Evolutionary conservation across 202 grass and related monocot genomes (phyloP).

Genomic region (Zoysia matrella): DNA sequence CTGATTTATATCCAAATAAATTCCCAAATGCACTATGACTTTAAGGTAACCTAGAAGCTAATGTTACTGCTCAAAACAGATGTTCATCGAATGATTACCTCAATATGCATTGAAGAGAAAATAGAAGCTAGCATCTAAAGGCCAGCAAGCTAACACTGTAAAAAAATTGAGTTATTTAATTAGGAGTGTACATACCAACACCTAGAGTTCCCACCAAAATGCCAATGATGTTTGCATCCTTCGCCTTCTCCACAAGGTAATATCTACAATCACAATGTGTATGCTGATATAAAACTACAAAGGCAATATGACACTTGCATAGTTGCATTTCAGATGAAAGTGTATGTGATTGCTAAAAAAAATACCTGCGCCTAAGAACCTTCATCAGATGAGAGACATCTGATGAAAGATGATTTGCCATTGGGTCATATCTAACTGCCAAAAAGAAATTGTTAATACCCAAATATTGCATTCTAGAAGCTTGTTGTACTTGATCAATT

Average conservation of each 20-base stretch:
- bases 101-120: slow-evolving; percentile 1
- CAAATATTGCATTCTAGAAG: slow-evolving; percentile 34
- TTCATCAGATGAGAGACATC: slow-evolving; percentile 76
- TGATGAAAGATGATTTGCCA: slow-evolving; percentile 62
- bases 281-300: slow-evolving; percentile 30
- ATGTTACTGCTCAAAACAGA: neutral
- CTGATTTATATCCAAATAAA: neutral
- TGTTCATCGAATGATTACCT: neutral
- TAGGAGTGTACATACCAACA: slow-evolving; percentile 68
- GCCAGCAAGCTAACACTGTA: neutral
- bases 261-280: slow-evolving; percentile 62
- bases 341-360: slow-evolving; percentile 8
- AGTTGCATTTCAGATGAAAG: slow-evolving; percentile 14
- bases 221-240: slow-evolving; percentile 95
- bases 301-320: neutral
- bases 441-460: slow-evolving; percentile 13
- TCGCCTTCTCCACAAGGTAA: slow-evolving; percentile 98
- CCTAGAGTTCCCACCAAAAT: slow-evolving; percentile 98
- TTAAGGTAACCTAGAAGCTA: neutral
- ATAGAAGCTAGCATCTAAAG: neutral
- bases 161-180: slow-evolving; percentile 27
- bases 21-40: neutral
- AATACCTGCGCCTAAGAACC: slow-evolving; percentile 86
- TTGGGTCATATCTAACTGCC: slow-evolving; percentile 89
- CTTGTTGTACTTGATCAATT: slow-evolving; percentile 11